Evolutionary conservation across 176 grass and related monocot species (phyloP).

Genomic region (Avena sativa): DNA sequence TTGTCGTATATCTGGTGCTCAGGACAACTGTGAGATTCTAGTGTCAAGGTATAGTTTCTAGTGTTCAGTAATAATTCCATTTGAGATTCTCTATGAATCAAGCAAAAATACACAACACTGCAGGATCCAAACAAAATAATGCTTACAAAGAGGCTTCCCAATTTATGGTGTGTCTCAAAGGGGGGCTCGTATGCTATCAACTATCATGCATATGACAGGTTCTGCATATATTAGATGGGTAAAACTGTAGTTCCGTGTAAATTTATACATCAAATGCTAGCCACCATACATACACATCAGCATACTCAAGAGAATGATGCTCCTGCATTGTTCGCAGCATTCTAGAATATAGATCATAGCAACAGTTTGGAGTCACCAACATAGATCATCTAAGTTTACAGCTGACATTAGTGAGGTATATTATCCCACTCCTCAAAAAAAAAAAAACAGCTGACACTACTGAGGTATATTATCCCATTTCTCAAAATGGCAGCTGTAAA

Average conservation of each 20-base stretch:
- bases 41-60: background rate
- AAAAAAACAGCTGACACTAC: background rate
- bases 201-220: background rate
- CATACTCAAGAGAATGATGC: too few relatives aligned
- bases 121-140: background rate
- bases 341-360: background rate
- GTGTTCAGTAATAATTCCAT: background rate
- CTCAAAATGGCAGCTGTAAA: background rate
- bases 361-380: background rate
- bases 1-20: slow-evolving; percentile 4
- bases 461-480: background rate
- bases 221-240: background rate
- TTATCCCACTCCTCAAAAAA: too few relatives aligned
- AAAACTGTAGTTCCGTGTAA: background rate
- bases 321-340: background rate
- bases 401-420: too few relatives aligned
- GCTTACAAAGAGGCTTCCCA: background rate
- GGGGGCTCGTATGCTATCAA: background rate
- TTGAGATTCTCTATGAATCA: slow-evolving; percentile 30
- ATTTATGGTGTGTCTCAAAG: slow-evolving; percentile 1
- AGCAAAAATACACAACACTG: slow-evolving; percentile 5
- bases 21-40: background rate
- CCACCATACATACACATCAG: background rate
- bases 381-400: too few relatives aligned
- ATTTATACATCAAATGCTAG: slow-evolving; percentile 16